Percentiles rank a stretch among this genome's conserved stretches.
These are phyloP conservation scores for Pleurotus salmoneostramineus DNA, from an alignment of 768 basidiomycete species.

Conservation along the genomic window DNA sequence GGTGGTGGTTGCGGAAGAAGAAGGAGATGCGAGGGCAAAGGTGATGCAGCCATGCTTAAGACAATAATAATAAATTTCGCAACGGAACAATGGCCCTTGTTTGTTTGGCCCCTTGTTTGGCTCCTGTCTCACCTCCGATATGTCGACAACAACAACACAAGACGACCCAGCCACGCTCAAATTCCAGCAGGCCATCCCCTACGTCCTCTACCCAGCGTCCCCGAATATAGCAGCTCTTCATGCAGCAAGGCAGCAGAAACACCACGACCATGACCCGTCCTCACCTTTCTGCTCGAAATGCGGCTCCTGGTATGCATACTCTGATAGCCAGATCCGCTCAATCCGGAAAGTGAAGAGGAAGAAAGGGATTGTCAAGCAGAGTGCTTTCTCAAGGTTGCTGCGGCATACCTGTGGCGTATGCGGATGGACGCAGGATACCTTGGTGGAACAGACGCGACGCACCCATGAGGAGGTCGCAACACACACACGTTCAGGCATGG, in stretches of 20 bases:
- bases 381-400: conserved; percentile 13
- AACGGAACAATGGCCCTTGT: background rate
- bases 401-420: conserved; percentile 28
- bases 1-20: background rate
- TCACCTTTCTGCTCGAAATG: conserved; percentile 43
- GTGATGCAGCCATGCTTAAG: conserved; percentile 1
- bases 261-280: background rate
- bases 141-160: background rate
- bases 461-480: background rate
- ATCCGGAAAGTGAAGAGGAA: conserved; percentile 19
- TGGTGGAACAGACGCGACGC: conserved; percentile 12
- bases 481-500: background rate
- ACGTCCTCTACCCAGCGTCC: conserved; percentile 44
- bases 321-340: conserved; percentile 30
- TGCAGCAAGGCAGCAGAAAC: conserved; percentile 16
- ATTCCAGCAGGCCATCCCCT: conserved; percentile 47
- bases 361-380: background rate
- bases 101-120: conserved; percentile 3
- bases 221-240: conserved; percentile 64
- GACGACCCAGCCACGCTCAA: conserved; percentile 28
- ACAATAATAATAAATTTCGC: background rate
- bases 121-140: too few species aligned
- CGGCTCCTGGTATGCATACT: conserved; percentile 42
- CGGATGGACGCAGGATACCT: conserved; percentile 16
- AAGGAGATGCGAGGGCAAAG: background rate